Evolutionary conservation across 129 eudicot genomes (phyloP).

Genomic region (Centaurea solstitialis): DNA sequence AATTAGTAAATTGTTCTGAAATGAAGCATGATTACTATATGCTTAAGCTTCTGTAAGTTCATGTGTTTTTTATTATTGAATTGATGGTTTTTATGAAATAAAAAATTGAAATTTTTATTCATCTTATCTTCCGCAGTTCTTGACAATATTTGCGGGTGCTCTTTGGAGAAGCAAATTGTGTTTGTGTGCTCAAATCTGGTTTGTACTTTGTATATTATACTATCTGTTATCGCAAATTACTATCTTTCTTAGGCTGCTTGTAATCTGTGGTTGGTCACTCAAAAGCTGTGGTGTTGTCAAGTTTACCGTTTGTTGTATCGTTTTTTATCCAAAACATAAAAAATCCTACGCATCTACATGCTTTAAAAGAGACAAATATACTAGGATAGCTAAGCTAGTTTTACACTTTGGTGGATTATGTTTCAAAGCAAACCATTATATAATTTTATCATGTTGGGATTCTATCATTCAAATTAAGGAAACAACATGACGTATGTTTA

Average conservation of each 20-base stretch:
- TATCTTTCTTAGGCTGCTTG: not conserved
- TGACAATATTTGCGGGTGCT: conserved; percentile 88
- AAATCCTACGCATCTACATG: not conserved
- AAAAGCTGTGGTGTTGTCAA: not conserved
- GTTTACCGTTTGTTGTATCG: not conserved
- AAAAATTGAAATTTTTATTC: conserved; percentile 5
- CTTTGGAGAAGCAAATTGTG: conserved; percentile 93
- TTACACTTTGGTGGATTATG: not conserved
- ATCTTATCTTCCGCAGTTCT: conserved; percentile 51
- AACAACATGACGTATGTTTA: not conserved
- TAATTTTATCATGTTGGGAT: conserved; percentile 1
- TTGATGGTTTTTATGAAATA: not conserved
- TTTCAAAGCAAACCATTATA: not conserved
- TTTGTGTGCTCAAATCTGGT: conserved; percentile 88
- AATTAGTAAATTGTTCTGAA: not conserved
- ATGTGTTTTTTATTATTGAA: not conserved
- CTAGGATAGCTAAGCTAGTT: not conserved
- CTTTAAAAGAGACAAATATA: not conserved
- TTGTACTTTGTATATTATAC: too few species aligned
- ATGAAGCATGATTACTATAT: not conserved
- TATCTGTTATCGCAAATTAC: conserved; percentile 7
- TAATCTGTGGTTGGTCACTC: not conserved
- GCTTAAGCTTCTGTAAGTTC: not conserved
- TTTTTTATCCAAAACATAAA: not conserved
- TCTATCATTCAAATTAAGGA: conserved; percentile 10